A percentile compares a stretch with the other conserved stretches of the same genome.
Evolutionary conservation across 2,329 filamentous ascomycete species (phyloP).

Genomic region (Aspergillus clavatus): DNA sequence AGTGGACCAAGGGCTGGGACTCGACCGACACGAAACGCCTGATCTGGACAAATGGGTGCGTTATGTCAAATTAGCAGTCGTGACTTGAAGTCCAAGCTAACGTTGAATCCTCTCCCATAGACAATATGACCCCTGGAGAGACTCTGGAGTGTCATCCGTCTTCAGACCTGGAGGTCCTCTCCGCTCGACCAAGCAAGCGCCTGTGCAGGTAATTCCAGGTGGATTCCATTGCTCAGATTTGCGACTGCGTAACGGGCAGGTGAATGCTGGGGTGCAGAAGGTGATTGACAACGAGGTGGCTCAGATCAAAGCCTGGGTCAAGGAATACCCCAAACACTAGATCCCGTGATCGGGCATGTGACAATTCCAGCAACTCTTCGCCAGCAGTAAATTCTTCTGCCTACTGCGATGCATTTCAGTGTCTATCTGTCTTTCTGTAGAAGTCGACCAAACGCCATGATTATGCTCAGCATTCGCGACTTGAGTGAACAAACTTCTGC

Average conservation of each 20-base stretch:
- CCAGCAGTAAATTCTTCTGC: no score
- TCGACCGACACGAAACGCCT: conserved; percentile 50
- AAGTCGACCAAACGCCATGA: no score
- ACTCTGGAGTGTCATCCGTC: conserved; percentile 49
- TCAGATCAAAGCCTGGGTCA: conserved; percentile 39
- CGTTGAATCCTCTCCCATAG: conserved; percentile 18
- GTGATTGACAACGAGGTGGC: conserved; percentile 49
- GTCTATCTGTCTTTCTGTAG: no score
- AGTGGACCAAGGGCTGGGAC: conserved; percentile 53
- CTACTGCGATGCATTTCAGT: no score
- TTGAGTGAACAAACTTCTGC: no score
- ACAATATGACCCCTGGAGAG: conserved; percentile 57
- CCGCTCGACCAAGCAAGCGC: conserved; percentile 42
- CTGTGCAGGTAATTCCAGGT: conserved; percentile 51
- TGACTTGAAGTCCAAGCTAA: background rate
- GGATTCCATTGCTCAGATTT: conserved; percentile 56
- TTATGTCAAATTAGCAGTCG: background rate
- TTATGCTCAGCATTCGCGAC: no score
- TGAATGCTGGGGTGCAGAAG: conserved; percentile 45
- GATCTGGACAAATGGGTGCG: conserved; percentile 53
- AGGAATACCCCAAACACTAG: background rate
- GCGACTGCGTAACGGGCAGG: conserved; percentile 41
- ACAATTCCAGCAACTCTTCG: no score
- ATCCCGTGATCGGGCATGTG: background rate
- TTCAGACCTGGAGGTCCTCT: conserved; percentile 54